Conservation (phyloP, 768 basidiomycete genomes). For the Podaxis pistillaris region DNA sequence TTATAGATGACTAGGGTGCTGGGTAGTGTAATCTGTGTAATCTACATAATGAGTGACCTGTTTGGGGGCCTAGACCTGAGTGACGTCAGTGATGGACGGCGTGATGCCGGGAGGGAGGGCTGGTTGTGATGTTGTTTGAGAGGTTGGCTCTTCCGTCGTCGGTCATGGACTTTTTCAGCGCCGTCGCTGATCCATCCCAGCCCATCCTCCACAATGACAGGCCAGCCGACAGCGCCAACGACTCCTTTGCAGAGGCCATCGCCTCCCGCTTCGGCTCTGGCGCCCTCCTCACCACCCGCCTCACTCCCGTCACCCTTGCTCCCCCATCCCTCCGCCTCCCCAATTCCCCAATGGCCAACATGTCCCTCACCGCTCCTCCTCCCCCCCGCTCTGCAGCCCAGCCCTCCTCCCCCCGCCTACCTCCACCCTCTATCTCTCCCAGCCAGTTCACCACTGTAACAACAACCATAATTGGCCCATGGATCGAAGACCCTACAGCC, state of each 20-base stretch:
- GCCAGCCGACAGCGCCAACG: conserved; percentile 25
- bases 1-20: conserved; percentile 34
- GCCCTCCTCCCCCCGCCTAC: background rate
- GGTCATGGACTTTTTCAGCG: conserved; percentile 43
- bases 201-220: conserved; percentile 21
- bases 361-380: conserved; percentile 17
- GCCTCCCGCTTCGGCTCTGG: conserved; percentile 39
- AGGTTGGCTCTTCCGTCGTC: conserved; percentile 14
- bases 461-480: conserved; percentile 25
- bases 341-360: conserved; percentile 22
- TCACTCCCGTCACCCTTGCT: conserved; percentile 18
- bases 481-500: conserved; percentile 33
- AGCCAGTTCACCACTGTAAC: conserved; percentile 25
- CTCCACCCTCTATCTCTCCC: conserved; percentile 13
- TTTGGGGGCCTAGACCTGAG: background rate
- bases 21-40: background rate
- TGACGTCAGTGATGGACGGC: conserved; percentile 16
- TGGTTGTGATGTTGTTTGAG: background rate
- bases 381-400: conserved; percentile 11
- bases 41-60: background rate
- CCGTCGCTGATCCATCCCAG: conserved; percentile 23
- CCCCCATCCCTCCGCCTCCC: conserved; percentile 20
- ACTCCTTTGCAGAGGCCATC: conserved; percentile 54
- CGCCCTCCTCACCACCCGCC: conserved; percentile 33
- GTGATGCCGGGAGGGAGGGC: background rate